Conservation (phyloP, 306 rosid genomes). For the Prinsepia uniflora region DNA sequence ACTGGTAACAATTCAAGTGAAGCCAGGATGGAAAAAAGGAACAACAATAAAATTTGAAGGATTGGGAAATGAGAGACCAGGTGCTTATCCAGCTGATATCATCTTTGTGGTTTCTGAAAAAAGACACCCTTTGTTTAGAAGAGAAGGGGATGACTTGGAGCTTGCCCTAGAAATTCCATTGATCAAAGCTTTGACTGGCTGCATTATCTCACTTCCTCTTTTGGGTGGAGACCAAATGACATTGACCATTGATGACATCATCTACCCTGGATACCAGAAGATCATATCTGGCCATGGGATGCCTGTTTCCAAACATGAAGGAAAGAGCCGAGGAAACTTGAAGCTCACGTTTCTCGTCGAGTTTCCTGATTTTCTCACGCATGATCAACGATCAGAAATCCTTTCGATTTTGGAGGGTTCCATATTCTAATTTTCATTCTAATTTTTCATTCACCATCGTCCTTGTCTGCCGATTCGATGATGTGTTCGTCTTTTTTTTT, state of each 20-base stretch:
- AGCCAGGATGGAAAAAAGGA: slow-evolving; percentile 90
- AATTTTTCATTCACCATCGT: neutral
- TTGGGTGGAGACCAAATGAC: slow-evolving; percentile 55
- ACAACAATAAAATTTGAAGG: slow-evolving; percentile 82
- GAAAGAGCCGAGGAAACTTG: slow-evolving; percentile 53
- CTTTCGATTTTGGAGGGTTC: slow-evolving; percentile 40
- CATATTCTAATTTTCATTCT: neutral
- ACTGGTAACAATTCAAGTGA: slow-evolving; percentile 49
- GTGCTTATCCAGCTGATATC: slow-evolving; percentile 48
- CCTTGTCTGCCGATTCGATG: neutral
- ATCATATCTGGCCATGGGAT: slow-evolving; percentile 61
- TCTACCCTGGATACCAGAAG: slow-evolving; percentile 55
- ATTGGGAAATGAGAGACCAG: slow-evolving; percentile 52
- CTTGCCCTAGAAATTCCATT: slow-evolving; percentile 51
- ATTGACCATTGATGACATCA: slow-evolving; percentile 44
- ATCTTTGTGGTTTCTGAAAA: slow-evolving; percentile 52
- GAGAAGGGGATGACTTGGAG: slow-evolving; percentile 80
- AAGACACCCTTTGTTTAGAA: slow-evolving; percentile 47
- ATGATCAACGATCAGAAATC: slow-evolving; percentile 51
- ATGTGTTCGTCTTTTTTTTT: neutral
- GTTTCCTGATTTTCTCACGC: slow-evolving; percentile 58
- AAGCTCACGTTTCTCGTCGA: slow-evolving; percentile 52
- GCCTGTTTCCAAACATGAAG: slow-evolving; percentile 43
- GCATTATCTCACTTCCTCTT: slow-evolving; percentile 53
- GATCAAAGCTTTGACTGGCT: slow-evolving; percentile 64